Evolutionary conservation across 495 filamentous ascomycete species (phyloP), one percentile per base, ranked within the genome.

Genomic region (Schizothecium vesticola): DNA sequence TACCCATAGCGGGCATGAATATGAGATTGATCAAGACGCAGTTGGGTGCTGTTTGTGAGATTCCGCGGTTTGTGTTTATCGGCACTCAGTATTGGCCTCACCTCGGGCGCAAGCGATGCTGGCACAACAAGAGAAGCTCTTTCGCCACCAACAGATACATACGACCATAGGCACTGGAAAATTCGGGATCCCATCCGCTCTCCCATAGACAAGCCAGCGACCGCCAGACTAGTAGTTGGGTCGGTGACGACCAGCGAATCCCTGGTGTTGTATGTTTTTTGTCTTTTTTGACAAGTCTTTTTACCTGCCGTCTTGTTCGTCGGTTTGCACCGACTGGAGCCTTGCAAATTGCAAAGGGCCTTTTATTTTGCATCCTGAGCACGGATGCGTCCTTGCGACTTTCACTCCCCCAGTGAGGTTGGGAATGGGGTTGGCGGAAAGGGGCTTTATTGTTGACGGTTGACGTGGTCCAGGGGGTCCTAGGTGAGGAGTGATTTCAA

Each of bases 141-240:
- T 51, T n/a, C 43, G 43, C 0, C 43, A n/a, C 4, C 43, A n/a
- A 51, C 43, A 0, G 2, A 5, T 19, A 51, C 43, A 51, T 51
- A 51, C 43, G 43, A n/a, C 13, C 33, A 43, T 43, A 83, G 65
- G 71, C 71, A 73, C 31, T 73, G 70, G 81, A 82, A 70, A 76
- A 76, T 70, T 77, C 79, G 81, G 78, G 76, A 79, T 80, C 79
- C 81, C 80, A 79, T 83, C 80, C 79, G 81, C 79, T 83, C 81
- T 79, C 78, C 79, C 80, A 76, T 80, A 70, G 79, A 78, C 73
- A 80, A 80, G 69, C 70, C 62, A 70, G 69, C 64, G 43, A 51
- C 43, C 43, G 43, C 43, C 43, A 51, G 43, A 51, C 19, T n/a
- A 82, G 80, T 81, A 82, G 74, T 77, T 76, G 76, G 77, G 78